These are phyloP conservation scores for Phalaenopsis aphrodite DNA, from an alignment of 106 monocot genomes.

Conservation along the genomic window DNA sequence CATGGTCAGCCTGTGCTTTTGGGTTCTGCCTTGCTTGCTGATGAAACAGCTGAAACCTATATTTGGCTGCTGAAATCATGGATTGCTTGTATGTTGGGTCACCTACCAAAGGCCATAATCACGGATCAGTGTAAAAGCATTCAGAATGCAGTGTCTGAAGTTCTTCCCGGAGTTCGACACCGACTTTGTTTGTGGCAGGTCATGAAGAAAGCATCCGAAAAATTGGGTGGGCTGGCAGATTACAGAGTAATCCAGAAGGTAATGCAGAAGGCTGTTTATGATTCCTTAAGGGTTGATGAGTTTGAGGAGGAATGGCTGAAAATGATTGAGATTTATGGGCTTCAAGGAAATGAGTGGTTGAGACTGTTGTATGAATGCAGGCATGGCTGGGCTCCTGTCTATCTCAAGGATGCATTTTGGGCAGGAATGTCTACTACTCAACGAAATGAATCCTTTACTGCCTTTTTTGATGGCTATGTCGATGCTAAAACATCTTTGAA, in stretches of 20 bases:
- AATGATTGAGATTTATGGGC: conserved; percentile 39
- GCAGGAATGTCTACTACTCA: conserved; percentile 47
- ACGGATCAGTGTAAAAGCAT: conserved; percentile 36
- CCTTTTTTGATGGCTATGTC: conserved; percentile 55
- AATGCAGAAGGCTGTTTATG: conserved; percentile 51
- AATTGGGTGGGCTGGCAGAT: conserved; percentile 32
- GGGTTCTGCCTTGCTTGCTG: conserved; percentile 41
- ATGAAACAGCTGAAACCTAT: conserved; percentile 45
- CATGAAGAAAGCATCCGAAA: conserved; percentile 38
- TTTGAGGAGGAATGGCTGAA: conserved; percentile 47
- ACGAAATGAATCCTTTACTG: conserved; percentile 19
- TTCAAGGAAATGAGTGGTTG: conserved; percentile 48
- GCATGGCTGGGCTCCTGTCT: conserved; percentile 41
- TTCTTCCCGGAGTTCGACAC: conserved; percentile 38
- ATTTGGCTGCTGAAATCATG: conserved; percentile 46
- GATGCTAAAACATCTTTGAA: conserved; percentile 38
- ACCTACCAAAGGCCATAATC: conserved; percentile 35
- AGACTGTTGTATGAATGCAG: conserved; percentile 34
- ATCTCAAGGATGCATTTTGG: conserved; percentile 56
- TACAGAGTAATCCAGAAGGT: conserved; percentile 30
- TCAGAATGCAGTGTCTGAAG: conserved; percentile 30
- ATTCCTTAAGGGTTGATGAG: conserved; percentile 37
- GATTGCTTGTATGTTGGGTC: conserved; percentile 45
- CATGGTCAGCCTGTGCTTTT: conserved; percentile 36
- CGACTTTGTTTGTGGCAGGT: conserved; percentile 42